phyloP scores from a whole-genome alignment of 129 eudicot species.

The Tanacetum coccineum region DNA sequence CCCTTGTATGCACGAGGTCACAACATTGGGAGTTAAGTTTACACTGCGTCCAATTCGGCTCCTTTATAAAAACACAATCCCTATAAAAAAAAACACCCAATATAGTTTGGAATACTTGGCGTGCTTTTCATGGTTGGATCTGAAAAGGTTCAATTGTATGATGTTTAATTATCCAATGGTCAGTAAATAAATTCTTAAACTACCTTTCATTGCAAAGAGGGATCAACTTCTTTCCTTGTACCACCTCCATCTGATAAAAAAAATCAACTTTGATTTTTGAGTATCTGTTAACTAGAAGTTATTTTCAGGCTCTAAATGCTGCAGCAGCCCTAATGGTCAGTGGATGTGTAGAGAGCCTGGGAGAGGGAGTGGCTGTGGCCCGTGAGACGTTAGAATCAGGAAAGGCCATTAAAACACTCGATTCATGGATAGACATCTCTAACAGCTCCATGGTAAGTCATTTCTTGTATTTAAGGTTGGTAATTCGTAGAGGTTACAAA shows the following conservation, averaged over 20 bases:
- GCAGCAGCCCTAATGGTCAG: conserved; percentile 83
- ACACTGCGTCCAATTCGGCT: no score
- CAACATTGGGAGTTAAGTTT: no score
- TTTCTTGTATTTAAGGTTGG: neutral
- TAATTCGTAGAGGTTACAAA: neutral
- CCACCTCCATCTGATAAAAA: neutral
- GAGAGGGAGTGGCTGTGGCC: conserved; percentile 75
- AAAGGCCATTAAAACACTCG: conserved; percentile 63
- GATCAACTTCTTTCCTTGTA: neutral
- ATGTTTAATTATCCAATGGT: no score
- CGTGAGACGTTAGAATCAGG: conserved; percentile 71
- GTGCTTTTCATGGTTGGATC: no score
- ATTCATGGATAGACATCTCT: conserved; percentile 59
- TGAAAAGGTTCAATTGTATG: no score
- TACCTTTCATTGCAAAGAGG: conserved; percentile 1
- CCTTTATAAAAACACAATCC: no score
- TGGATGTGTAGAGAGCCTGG: conserved; percentile 53
- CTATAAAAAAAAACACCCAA: no score
- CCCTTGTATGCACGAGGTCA: no score
- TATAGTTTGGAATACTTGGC: no score
- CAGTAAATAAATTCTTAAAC: no score
- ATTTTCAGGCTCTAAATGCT: conserved; percentile 71
- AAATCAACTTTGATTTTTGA: neutral
- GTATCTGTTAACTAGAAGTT: neutral
- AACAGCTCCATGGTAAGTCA: conserved; percentile 37